A percentile compares a stretch with the other conserved stretches of the same genome.
These are phyloP conservation scores for Paramyrothecium roridum DNA, from an alignment of 2,329 filamentous ascomycete genomes.

Conservation along the genomic window DNA sequence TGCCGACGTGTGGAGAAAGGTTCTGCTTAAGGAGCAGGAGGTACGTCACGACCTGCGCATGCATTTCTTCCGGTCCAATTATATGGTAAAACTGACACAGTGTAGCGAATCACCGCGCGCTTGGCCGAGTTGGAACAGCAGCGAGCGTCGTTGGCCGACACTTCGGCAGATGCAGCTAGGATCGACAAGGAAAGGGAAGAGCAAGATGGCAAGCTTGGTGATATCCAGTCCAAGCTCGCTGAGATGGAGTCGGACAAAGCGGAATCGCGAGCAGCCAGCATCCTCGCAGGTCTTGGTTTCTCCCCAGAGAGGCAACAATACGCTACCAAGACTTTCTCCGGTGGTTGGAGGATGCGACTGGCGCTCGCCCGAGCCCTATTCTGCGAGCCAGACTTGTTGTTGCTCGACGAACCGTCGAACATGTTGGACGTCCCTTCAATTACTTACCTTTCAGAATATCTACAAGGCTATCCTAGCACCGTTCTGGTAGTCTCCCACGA, in stretches of 20 bases:
- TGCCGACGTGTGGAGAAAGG: conserved; percentile 97
- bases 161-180: conserved; percentile 80
- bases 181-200: conserved; percentile 87
- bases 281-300: conserved; percentile 95
- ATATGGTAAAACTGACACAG: conserved; percentile 21
- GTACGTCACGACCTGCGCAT: conserved; percentile 42
- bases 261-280: conserved; percentile 90
- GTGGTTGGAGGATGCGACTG: conserved; percentile 99
- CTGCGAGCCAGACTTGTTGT: conserved; percentile 91
- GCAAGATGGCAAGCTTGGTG: conserved; percentile 83
- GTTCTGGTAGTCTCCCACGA: conserved; percentile 97
- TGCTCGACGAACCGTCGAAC: conserved; percentile 99
- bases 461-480: conserved; percentile 90
- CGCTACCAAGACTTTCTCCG: conserved; percentile 96
- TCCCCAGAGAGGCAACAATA: conserved; percentile 88
- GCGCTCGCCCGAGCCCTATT: conserved; percentile 93
- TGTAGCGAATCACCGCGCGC: conserved; percentile 70
- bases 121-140: conserved; percentile 75
- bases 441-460: conserved; percentile 93
- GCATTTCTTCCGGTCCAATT: conserved; percentile 6
- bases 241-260: conserved; percentile 99
- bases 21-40: conserved; percentile 83
- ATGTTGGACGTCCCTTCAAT: conserved; percentile 99
- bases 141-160: conserved; percentile 80
- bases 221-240: conserved; percentile 85